phyloP scores from a whole-genome alignment of 139 green algal genomes.

The Closterium sp. region DNA sequence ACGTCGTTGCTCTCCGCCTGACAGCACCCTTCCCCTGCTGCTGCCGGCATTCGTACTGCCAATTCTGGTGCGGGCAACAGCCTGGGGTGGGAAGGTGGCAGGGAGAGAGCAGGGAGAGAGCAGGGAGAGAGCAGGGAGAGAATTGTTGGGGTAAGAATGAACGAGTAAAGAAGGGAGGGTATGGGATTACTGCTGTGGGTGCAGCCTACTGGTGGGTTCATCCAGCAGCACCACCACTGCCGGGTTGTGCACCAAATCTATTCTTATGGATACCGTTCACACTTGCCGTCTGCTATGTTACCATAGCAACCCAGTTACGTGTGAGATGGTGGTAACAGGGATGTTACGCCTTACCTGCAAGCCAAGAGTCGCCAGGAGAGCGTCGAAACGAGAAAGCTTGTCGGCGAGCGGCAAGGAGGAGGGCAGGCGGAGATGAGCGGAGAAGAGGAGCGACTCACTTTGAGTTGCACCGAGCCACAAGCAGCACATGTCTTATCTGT shows the following conservation, averaged over 20 bases:
- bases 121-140: no score
- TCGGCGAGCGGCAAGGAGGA: background rate
- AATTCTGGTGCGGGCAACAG: no score
- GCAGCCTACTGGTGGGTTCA: constrained; percentile 75
- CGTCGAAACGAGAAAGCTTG: background rate
- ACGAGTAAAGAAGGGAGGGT: no score
- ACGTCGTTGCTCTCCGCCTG: constrained; percentile 90
- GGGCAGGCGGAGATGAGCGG: constrained; percentile 60
- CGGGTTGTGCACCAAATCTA: no score
- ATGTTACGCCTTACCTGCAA: background rate
- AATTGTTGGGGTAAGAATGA: no score
- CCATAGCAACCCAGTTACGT: no score
- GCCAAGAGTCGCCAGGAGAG: background rate
- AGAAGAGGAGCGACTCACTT: constrained; percentile 71
- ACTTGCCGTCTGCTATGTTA: no score
- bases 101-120: no score
- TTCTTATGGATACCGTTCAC: no score
- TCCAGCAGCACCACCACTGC: constrained; percentile 81
- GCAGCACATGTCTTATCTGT: background rate
- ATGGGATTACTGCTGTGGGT: constrained; percentile 39
- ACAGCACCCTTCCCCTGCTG: constrained; percentile 5
- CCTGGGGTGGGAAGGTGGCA: no score
- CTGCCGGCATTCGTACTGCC: no score
- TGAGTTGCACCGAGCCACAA: constrained; percentile 29
- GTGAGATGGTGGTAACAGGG: no score